Base-by-base conservation (phyloP, 257 asterid genomes). In the Anisodus acutangulus region DNA sequence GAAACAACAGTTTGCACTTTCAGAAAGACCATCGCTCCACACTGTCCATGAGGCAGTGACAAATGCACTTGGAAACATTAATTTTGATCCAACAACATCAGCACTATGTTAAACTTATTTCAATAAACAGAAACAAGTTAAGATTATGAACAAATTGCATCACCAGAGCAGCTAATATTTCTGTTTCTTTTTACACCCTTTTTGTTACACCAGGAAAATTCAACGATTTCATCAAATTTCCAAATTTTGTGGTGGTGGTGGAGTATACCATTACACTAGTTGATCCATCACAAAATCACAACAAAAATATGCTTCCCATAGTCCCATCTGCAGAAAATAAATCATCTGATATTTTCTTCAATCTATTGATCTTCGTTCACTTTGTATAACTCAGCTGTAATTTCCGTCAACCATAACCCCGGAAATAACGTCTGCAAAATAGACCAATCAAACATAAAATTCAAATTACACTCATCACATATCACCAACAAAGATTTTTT, bases 401-500 rank as follows among this genome's bases (percentile, higher is more conserved):
- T 67, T 41, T 85, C 84, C n/a, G 82, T 80, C 54, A 85, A 67
- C 84, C 87, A 66, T 51, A 85, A 67, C 15, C 84, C 87, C 7
- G 87, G 87, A 79, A 79, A 85, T 66, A 80, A 45, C 22, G 74
- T 85, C 87, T 85, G 87, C 87, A 85, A 64, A 47, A 78, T 35
- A 31, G 4, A 43, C 41, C 22, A 83, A 71, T 41, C 12, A 39
- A 60, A 57, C 8, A 71, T 9, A 3, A 43, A 22, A 51, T 11
- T 49, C 39, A 80, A 6, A 15, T n/a, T 4, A 47, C 12, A 59
- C 35, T 4, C 2, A 55, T 3, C 7, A 54, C 3, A 31, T 22
- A 37, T 47, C 35, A 10, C 49, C 70, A 15, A 4, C 11, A 31
- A 31, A 31, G 35, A 31, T 31, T 31, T 22, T 22, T 22, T 22